Evolutionary conservation across 108 stramenopile genomes (phyloP).

Genomic region (Skeletonema grethae): DNA sequence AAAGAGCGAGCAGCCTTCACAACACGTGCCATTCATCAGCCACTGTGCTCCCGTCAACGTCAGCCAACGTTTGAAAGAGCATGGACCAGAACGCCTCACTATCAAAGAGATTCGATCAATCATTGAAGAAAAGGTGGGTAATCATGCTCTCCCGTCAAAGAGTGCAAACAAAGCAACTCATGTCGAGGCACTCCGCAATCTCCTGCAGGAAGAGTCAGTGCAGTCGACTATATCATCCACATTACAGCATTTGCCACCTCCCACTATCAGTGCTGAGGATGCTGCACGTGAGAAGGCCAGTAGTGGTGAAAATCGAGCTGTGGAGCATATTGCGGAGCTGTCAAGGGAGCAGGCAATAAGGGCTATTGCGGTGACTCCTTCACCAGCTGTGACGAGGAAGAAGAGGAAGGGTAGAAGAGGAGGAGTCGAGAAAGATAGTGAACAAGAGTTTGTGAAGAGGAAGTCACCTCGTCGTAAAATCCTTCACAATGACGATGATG

Average conservation of each 20-base stretch:
- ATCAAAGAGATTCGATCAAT: slow-evolving; percentile 59
- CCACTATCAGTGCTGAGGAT: slow-evolving; percentile 55
- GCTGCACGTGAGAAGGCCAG: slow-evolving; percentile 64
- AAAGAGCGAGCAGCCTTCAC: slow-evolving; percentile 9
- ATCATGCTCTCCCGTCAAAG: slow-evolving; percentile 28
- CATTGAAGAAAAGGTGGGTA: slow-evolving; percentile 31
- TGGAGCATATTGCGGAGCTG: slow-evolving; percentile 77
- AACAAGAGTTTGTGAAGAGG: neutral
- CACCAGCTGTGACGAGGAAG: slow-evolving; percentile 5
- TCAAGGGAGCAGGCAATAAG: slow-evolving; percentile 57
- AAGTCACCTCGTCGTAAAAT: slow-evolving; percentile 6
- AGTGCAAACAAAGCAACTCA: slow-evolving; percentile 46
- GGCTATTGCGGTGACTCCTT: slow-evolving; percentile 43
- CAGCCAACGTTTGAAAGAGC: slow-evolving; percentile 37
- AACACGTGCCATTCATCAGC: slow-evolving; percentile 61
- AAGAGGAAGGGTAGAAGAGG: neutral
- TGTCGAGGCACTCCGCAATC: slow-evolving; percentile 34
- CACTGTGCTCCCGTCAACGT: slow-evolving; percentile 61
- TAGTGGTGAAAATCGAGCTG: slow-evolving; percentile 67
- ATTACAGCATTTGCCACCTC: slow-evolving; percentile 17
- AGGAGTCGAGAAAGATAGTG: neutral
- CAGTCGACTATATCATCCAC: neutral
- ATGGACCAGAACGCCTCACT: slow-evolving; percentile 54
- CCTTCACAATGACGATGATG: too few species aligned
- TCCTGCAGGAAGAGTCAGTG: slow-evolving; percentile 12